Evolutionary conservation across 805 yeast species (phyloP).

Genomic region (Lipomyces yamadae): DNA sequence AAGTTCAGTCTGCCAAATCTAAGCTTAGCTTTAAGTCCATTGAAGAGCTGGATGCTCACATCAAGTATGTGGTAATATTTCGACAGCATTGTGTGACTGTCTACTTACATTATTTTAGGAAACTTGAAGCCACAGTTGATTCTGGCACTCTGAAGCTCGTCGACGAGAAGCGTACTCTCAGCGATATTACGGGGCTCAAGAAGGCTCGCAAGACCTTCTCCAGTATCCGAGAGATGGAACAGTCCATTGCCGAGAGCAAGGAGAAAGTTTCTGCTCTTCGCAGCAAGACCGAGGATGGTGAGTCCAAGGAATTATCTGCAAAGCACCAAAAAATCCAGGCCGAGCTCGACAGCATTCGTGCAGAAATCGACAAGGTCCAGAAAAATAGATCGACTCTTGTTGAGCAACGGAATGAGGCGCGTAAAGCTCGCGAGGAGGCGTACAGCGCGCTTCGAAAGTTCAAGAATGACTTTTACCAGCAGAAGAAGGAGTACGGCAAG

Average conservation of each 20-base stretch:
- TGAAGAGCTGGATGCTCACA: conserved; percentile 44
- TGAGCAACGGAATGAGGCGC: conserved; percentile 68
- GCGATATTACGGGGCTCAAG: conserved; percentile 83
- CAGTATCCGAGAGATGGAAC: conserved; percentile 73
- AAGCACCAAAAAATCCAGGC: conserved; percentile 71
- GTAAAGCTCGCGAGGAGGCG: conserved; percentile 69
- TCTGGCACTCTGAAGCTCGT: conserved; percentile 82
- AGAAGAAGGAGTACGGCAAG: conserved; percentile 67
- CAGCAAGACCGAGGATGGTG: conserved; percentile 59
- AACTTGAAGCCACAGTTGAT: conserved; percentile 73
- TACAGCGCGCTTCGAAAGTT: conserved; percentile 65
- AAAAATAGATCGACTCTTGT: conserved; percentile 68
- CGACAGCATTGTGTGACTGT: background rate
- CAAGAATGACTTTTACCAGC: conserved; percentile 75
- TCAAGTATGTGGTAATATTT: conserved; percentile 21
- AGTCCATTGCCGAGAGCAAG: conserved; percentile 77
- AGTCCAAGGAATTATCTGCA: conserved; percentile 67
- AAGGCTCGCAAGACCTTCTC: conserved; percentile 80
- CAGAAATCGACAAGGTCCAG: conserved; percentile 62
- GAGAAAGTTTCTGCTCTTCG: conserved; percentile 76
- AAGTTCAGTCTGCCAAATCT: conserved; percentile 71
- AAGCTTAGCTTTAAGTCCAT: conserved; percentile 63
- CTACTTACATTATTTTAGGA: conserved; percentile 10
- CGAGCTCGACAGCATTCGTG: conserved; percentile 68
- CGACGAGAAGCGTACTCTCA: conserved; percentile 83